Percentiles rank a stretch among this genome's conserved stretches.
phyloP scores from a whole-genome alignment of 2,329 filamentous ascomycete genomes.

The Penicillium sp. region DNA sequence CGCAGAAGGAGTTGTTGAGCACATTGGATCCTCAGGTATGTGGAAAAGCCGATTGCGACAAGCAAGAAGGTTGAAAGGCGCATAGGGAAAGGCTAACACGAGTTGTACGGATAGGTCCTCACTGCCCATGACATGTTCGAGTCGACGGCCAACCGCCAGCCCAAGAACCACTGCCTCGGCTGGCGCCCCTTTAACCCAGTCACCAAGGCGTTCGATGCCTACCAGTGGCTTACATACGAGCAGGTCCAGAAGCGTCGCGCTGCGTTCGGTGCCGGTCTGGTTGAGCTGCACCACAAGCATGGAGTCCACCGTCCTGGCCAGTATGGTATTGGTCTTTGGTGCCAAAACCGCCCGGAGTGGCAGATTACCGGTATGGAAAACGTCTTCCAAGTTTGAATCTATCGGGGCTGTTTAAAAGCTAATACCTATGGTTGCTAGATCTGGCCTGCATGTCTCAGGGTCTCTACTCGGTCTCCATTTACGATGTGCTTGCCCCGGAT shows the following conservation, averaged over 20 bases:
- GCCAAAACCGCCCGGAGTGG: constrained; percentile 87
- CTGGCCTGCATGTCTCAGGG: constrained; percentile 85
- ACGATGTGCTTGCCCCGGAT: constrained; percentile 92
- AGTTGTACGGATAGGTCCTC: constrained; percentile 49
- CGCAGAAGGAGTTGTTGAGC: constrained; percentile 72
- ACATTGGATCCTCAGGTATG: constrained; percentile 71
- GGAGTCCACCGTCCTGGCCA: constrained; percentile 67
- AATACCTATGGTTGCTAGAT: constrained; percentile 60
- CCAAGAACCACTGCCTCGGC: constrained; percentile 77
- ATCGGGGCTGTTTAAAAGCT: background rate
- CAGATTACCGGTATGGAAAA: constrained; percentile 71
- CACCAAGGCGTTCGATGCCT: constrained; percentile 76
- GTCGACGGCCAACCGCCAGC: constrained; percentile 63
- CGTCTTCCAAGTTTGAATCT: too few relatives aligned
- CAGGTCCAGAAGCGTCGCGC: constrained; percentile 79
- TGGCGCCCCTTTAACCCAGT: constrained; percentile 77
- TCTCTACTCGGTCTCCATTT: constrained; percentile 89
- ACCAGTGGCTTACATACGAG: constrained; percentile 81
- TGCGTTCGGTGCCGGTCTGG: constrained; percentile 83
- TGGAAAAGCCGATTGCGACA: background rate
- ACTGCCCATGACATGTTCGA: constrained; percentile 86
- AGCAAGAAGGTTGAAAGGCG: background rate
- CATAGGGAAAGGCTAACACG: background rate
- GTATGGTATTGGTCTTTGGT: constrained; percentile 82
- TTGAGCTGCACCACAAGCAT: constrained; percentile 76